phyloP scores from a whole-genome alignment of 2,329 filamentous ascomycete species.

The Thielaviopsis euricoi region DNA sequence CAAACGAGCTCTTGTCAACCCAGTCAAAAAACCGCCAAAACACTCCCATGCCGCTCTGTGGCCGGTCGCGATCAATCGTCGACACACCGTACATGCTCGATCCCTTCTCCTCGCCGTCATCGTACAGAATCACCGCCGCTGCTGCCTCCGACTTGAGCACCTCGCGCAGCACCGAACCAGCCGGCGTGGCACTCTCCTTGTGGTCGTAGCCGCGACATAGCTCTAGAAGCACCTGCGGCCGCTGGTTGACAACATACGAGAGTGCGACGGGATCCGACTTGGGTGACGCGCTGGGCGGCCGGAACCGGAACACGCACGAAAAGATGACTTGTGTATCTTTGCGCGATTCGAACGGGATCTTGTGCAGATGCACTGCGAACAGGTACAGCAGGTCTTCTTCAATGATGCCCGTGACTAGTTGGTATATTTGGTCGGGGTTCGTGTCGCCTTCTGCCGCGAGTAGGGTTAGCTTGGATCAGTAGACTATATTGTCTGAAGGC shows the following conservation, averaged over 20 bases:
- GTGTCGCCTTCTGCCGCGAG: constrained; percentile 56
- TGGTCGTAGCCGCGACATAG: constrained; percentile 81
- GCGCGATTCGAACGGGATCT: constrained; percentile 84
- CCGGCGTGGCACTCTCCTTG: constrained; percentile 80
- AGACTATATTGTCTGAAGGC: no score
- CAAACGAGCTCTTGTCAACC: constrained; percentile 93
- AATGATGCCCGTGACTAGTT: constrained; percentile 70
- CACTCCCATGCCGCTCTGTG: constrained; percentile 64
- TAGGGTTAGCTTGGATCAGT: not conserved
- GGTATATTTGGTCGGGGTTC: constrained; percentile 72
- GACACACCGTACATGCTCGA: constrained; percentile 61
- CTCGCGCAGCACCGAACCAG: constrained; percentile 77
- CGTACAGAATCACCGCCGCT: constrained; percentile 80
- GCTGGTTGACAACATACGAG: constrained; percentile 71
- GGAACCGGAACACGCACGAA: constrained; percentile 85
- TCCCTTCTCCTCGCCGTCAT: constrained; percentile 58
- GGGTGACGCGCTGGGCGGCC: constrained; percentile 48
- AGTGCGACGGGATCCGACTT: constrained; percentile 68
- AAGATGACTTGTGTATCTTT: constrained; percentile 95
- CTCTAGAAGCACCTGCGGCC: constrained; percentile 74
- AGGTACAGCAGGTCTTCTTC: constrained; percentile 78
- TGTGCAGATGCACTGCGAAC: constrained; percentile 66
- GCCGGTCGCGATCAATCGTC: constrained; percentile 58
- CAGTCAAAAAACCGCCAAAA: constrained; percentile 97
- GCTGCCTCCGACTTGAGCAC: constrained; percentile 80